Evolutionary conservation across 208 protist genomes (phyloP).

Genomic region (Leishmania mexicana): DNA sequence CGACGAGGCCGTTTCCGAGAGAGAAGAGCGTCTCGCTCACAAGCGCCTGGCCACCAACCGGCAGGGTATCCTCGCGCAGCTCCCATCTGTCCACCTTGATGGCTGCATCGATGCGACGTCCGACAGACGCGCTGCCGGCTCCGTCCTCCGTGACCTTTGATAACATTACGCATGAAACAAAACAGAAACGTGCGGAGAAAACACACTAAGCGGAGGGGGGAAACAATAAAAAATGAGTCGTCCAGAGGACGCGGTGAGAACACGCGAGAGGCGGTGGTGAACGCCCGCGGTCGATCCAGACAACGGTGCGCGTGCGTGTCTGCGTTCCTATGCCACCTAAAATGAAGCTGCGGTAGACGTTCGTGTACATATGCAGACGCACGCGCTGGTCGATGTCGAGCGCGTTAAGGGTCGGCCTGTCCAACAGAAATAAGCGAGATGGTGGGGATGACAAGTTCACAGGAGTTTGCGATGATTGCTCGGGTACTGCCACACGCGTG

Average conservation of each 20-base stretch:
- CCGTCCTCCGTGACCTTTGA: slow-evolving; percentile 10
- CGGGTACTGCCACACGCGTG: not conserved
- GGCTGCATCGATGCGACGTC: slow-evolving; percentile 12
- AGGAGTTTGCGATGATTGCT: not conserved
- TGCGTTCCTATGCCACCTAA: not conserved
- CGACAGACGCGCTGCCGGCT: slow-evolving; percentile 12
- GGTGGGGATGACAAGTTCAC: not conserved
- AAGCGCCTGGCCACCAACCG: slow-evolving; percentile 36
- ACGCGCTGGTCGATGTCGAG: not conserved
- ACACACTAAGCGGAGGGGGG: not conserved
- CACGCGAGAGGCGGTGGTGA: not conserved
- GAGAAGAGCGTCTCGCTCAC: slow-evolving; percentile 85
- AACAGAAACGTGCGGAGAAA: slow-evolving; percentile 8
- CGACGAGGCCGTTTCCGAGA: slow-evolving; percentile 81
- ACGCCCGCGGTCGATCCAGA: not conserved
- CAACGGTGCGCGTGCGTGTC: not conserved
- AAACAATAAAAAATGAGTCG: not conserved
- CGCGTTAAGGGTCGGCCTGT: not conserved
- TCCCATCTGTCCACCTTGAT: slow-evolving; percentile 65
- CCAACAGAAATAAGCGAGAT: not conserved
- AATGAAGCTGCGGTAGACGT: not conserved
- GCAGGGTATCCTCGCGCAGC: slow-evolving; percentile 58
- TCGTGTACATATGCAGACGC: not conserved
- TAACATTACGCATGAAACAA: slow-evolving; percentile 15
- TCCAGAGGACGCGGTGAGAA: not conserved